Percentiles rank a stretch among this genome's conserved stretches.
Conservation (phyloP, 1,139 yeast species). For the Pichia sp. region DNA sequence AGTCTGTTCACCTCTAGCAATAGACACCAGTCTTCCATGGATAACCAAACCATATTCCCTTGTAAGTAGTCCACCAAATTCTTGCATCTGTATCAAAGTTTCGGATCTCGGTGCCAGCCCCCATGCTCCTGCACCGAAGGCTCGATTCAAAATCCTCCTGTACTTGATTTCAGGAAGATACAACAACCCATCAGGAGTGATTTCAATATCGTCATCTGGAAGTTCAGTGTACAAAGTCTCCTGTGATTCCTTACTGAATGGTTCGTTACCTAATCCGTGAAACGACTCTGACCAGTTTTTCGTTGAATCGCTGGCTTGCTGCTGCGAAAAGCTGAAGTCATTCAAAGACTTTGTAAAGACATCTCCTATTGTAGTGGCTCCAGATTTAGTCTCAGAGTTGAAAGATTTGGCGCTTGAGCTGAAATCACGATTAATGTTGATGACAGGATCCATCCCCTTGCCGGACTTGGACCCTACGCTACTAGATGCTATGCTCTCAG, state of each 20-base stretch:
- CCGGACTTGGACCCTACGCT: neutral
- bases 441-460: conserved; percentile 22
- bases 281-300: conserved; percentile 72
- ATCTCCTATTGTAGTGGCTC: conserved; percentile 15
- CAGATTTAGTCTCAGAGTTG: neutral
- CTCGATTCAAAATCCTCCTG: conserved; percentile 77
- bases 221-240: conserved; percentile 58
- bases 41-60: conserved; percentile 88
- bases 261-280: conserved; percentile 74
- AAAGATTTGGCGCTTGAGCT: conserved; percentile 4
- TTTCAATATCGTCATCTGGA: conserved; percentile 70
- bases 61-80: conserved; percentile 53
- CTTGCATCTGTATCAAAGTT: conserved; percentile 53
- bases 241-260: conserved; percentile 61
- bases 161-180: conserved; percentile 94
- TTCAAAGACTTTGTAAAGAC: conserved; percentile 21
- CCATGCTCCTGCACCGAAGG: conserved; percentile 99
- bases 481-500: neutral
- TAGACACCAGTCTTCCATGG: conserved; percentile 82
- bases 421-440: conserved; percentile 22
- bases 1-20: conserved; percentile 95
- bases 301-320: conserved; percentile 23
- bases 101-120: conserved; percentile 93
- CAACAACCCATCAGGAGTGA: conserved; percentile 90
- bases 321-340: conserved; percentile 19